These are phyloP conservation scores for Kondoa malvinella DNA, from an alignment of 768 basidiomycete genomes.

Conservation along the genomic window DNA sequence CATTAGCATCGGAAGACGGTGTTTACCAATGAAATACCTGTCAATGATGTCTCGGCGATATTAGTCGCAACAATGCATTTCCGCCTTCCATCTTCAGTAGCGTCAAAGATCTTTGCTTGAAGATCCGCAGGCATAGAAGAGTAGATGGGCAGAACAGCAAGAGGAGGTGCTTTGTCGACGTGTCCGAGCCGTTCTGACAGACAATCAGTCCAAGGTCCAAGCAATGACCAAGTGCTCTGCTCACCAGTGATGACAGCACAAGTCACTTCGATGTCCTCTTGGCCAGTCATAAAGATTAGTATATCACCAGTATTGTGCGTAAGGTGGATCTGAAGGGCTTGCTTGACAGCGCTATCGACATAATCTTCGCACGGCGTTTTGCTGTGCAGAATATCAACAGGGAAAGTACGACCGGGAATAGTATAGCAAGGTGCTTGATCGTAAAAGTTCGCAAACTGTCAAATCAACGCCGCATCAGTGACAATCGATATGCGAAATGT, in stretches of 20 bases:
- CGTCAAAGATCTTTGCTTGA: slow-evolving; percentile 92
- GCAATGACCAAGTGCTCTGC: slow-evolving; percentile 23
- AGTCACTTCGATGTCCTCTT: slow-evolving; percentile 95
- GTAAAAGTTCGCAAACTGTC: slow-evolving; percentile 81
- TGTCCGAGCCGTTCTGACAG: slow-evolving; percentile 66
- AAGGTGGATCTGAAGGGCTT: slow-evolving; percentile 88
- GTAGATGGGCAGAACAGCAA: slow-evolving; percentile 92
- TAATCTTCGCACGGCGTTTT: slow-evolving; percentile 99
- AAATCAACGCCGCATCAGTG: background rate
- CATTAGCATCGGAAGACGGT: no score
- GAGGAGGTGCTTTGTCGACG: slow-evolving; percentile 69
- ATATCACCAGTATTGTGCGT: slow-evolving; percentile 86
- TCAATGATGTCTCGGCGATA: slow-evolving; percentile 94
- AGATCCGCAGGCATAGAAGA: slow-evolving; percentile 99
- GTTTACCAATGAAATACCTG: slow-evolving; percentile 50
- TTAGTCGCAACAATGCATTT: slow-evolving; percentile 98
- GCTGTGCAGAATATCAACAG: slow-evolving; percentile 86
- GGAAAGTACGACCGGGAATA: slow-evolving; percentile 87
- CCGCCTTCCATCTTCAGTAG: slow-evolving; percentile 78
- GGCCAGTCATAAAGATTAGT: slow-evolving; percentile 97
- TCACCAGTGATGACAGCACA: slow-evolving; percentile 81
- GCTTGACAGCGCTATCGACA: slow-evolving; percentile 93
- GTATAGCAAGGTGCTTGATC: slow-evolving; percentile 89
- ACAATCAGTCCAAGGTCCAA: background rate
- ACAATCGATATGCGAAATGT: no score